Base-by-base conservation (phyloP, 495 filamentous ascomycete genomes). In the Aspergillus sclerotioniger region DNA sequence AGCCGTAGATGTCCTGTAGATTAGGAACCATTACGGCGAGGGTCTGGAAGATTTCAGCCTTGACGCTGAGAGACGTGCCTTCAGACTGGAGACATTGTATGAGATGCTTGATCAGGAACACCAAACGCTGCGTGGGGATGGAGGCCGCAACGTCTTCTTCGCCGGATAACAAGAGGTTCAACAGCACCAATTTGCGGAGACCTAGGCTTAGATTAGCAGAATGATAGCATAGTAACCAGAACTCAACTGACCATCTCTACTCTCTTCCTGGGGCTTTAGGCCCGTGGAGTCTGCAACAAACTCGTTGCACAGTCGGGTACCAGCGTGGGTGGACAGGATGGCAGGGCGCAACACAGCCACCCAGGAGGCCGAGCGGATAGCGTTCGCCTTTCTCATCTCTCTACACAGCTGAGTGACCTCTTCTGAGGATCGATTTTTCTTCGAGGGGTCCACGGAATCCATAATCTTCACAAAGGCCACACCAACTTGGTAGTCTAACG, bases 41-140 rank as follows among this genome's bases (percentile, higher is more conserved):
- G 1, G 77, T 80, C 59, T 85, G 86, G 56, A 87, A 84, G 1
- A 91, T 80, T 33, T 80, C 77, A 9, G 75, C 64, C 55, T 68
- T 76, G 44, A 82, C 54, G 25, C 70, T 67, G 15, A 71, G 58
- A 17, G 72, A 59, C 8, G 73, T 51, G 2, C 76, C 64, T n/a
- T 80, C 76, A 0, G 81, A 79, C 32, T 87, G 77, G 2, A 90
- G 69, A 82, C 88, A 92, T 16, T 83, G 78, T 8, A 87, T 77
- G 7, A 96, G 71, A 61, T 92, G 85, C 68, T 91, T 90, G 31
- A 92, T 81, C 21, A 92, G 85, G 65, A 96, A 91, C 3, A 97
- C 85, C 33, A 91, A 63, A 33, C 92, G 82, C 64, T 93, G 91
- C 29, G 88, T 89, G 15, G 90, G 88, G 48, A 96, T 78, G 16